A percentile compares a stretch with the other conserved stretches of the same genome.
Conservation (phyloP, 2,329 filamentous ascomycete species). For the Ceratocystis smalleyi region DNA sequence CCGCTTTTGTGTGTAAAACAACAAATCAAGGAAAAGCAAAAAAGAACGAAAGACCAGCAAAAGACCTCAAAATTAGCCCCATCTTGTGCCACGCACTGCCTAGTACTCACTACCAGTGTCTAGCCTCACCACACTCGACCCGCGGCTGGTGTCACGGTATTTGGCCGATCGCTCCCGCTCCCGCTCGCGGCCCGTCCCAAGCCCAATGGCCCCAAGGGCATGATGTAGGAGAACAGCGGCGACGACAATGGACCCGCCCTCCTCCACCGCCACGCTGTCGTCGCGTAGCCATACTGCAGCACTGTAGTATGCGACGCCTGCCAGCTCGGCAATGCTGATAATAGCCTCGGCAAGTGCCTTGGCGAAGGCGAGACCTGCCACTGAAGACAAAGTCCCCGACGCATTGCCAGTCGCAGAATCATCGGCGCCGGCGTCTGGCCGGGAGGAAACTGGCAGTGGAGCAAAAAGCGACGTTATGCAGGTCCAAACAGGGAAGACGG, state of each 20-base stretch:
- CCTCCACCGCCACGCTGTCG: constrained; percentile 10
- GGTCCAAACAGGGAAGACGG: constrained; percentile 14
- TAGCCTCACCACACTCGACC: not conserved
- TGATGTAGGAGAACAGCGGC: constrained; percentile 12
- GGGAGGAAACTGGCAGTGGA: not conserved
- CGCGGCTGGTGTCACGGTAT: not conserved
- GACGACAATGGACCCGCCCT: constrained; percentile 13
- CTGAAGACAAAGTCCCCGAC: not conserved
- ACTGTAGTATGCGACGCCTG: constrained; percentile 12
- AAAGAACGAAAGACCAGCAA: not conserved
- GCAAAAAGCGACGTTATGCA: constrained; percentile 9
- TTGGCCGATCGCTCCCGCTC: not conserved
- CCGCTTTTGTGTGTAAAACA: not conserved
- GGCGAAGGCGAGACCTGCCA: not conserved
- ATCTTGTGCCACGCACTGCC: not conserved
- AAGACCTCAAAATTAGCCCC: no score
- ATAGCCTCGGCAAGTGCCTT: constrained; percentile 1
- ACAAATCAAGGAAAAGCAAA: not conserved
- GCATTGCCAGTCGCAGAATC: not conserved
- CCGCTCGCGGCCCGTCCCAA: not conserved
- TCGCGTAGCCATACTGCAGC: constrained; percentile 15
- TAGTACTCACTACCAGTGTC: not conserved
- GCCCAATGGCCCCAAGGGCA: not conserved
- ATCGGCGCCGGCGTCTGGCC: not conserved
- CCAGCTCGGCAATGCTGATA: constrained; percentile 11